Percentiles rank a stretch among this genome's conserved stretches.
Conservation (phyloP, 441 rosid genomes). For the Populus tomentosa region DNA sequence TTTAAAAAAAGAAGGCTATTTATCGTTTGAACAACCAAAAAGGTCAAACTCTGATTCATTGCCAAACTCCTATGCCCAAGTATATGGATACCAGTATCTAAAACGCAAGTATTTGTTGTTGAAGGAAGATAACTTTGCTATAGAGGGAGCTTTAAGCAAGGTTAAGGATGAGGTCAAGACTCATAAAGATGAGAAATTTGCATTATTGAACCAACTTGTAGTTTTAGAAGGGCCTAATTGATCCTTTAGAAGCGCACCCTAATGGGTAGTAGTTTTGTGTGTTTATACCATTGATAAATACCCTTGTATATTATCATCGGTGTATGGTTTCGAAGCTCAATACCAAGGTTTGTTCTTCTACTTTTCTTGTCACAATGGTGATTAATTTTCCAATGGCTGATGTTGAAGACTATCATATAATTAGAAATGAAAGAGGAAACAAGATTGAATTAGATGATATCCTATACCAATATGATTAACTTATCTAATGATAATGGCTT, state of each 20-base stretch:
- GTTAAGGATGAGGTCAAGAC: conserved; percentile 61
- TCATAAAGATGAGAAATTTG: conserved; percentile 75
- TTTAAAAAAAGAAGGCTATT: conserved; percentile 38
- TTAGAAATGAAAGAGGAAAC: not conserved
- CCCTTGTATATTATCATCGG: conserved; percentile 10
- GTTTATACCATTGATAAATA: not conserved
- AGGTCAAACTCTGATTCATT: conserved; percentile 66
- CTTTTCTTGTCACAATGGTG: not conserved
- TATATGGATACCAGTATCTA: conserved; percentile 60
- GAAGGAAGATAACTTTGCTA: conserved; percentile 69
- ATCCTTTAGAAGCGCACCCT: conserved; percentile 52
- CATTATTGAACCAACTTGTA: conserved; percentile 80
- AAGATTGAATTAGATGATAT: not conserved
- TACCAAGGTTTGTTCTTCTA: not conserved
- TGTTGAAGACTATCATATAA: not conserved
- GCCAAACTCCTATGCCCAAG: conserved; percentile 55
- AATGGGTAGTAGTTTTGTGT: conserved; percentile 13
- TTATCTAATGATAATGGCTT: not conserved
- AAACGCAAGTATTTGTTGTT: conserved; percentile 69
- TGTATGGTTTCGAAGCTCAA: not conserved
- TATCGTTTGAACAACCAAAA: conserved; percentile 52
- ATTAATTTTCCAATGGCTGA: not conserved
- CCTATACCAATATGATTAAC: not conserved
- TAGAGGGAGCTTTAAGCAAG: conserved; percentile 62
- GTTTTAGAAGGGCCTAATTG: conserved; percentile 92